Base-by-base conservation (phyloP, 2,329 filamentous ascomycete genomes). In the Penicillium sp. region DNA sequence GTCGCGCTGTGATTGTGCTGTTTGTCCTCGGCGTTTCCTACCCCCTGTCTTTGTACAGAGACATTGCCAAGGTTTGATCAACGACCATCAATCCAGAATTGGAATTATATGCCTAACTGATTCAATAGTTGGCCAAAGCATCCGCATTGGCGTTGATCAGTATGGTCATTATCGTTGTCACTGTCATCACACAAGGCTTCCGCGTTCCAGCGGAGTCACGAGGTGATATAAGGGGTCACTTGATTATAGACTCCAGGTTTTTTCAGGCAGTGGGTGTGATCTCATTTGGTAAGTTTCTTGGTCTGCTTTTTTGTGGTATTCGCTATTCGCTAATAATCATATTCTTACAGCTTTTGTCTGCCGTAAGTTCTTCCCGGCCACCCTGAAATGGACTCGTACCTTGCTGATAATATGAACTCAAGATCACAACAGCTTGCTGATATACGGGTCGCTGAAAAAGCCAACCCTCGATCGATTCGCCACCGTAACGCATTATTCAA, bases 251-350 rank as follows among this genome's bases (percentile, higher is more conserved):
- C 62, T 76, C 79, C 26, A 93, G 91, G 41, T 84, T 98, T 49
- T 94, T 97, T 63, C 90, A 97, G 69, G 91, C 93, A 24, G 90
- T 98, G 61, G 93, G 93, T 29, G 91, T 98, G 13, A 98, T 98
- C 59, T 97, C 93, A 4, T 98, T 98, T 68, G 90, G 88, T 93
- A 76, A 40, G 79, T 51, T 13, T 5, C 9, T 18, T 29, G 29
- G 5, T 18, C 36, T 9, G 9, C 7, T 33, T 12, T 11, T 61
- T 36, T 34, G 33, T 39, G 29, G 18, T 35, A 9, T 27, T 5
- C 24, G 3, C 35, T 45, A 9, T 7, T 27, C 39, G 41, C 71
- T 76, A 65, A 74, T 53, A 27, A 3, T n/a, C 13, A 29, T 4
- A 11, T 8, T 29, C 45, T 36, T 42, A 25, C 53, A 79, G 81